Evolutionary conservation across 495 filamentous ascomycete species (phyloP).

Genomic region (Penicillium argentinense): DNA sequence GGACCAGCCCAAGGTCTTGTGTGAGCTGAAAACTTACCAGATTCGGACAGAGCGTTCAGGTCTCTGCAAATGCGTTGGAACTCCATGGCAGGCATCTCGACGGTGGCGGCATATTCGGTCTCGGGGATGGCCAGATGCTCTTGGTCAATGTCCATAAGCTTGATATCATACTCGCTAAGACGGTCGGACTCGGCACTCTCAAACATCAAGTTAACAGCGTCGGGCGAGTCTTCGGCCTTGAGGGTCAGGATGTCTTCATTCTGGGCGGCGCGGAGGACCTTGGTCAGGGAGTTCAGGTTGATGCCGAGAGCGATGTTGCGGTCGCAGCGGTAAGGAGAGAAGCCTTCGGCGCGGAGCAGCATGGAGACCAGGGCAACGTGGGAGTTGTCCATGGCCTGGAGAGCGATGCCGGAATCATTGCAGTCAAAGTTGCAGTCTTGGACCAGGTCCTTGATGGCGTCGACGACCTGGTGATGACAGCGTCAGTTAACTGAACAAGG

Average conservation of each 20-base stretch:
- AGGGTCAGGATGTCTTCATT: conserved; percentile 94
- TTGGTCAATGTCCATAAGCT: conserved; percentile 99
- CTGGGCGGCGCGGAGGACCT: conserved; percentile 92
- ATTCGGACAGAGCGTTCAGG: conserved; percentile 87
- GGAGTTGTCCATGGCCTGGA: conserved; percentile 99
- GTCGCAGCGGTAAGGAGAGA: conserved; percentile 97
- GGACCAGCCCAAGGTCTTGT: too few relatives aligned
- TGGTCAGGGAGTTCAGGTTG: conserved; percentile 93
- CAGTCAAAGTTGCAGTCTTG: conserved; percentile 99
- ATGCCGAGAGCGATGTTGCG: conserved; percentile 98
- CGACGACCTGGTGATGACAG: conserved; percentile 71
- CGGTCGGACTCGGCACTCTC: conserved; percentile 88
- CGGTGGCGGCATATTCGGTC: conserved; percentile 92
- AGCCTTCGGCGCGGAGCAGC: conserved; percentile 93
- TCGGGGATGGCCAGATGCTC: conserved; percentile 98
- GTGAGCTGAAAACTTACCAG: conserved; percentile 58
- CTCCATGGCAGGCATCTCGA: conserved; percentile 84
- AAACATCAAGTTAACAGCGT: conserved; percentile 92
- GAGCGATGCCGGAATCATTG: conserved; percentile 97
- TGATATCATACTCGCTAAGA: conserved; percentile 97
- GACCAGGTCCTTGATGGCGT: conserved; percentile 98
- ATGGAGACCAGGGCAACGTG: conserved; percentile 99
- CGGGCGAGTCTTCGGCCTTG: conserved; percentile 95
- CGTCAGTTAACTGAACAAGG: background rate
- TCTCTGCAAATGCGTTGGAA: conserved; percentile 96